A percentile compares a stretch with the other conserved stretches of the same genome.
These are phyloP conservation scores for Arthroderma sp. DNA, from an alignment of 2,329 filamentous ascomycete genomes.

Conservation along the genomic window DNA sequence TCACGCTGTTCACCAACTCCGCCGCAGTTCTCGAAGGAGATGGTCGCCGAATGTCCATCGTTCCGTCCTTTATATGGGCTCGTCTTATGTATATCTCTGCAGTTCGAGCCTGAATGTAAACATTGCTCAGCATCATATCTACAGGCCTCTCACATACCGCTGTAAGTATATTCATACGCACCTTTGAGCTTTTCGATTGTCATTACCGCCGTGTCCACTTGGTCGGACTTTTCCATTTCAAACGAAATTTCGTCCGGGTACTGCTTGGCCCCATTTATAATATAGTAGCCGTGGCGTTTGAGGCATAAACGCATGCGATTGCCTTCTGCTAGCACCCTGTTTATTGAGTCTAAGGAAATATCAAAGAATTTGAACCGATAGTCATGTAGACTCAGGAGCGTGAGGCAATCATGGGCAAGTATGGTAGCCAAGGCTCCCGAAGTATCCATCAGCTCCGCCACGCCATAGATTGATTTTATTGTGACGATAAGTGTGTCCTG, in stretches of 20 bases:
- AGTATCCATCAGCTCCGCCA: neutral
- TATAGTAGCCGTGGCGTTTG: neutral
- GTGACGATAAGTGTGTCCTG: neutral
- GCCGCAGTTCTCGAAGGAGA: neutral
- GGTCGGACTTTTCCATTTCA: neutral
- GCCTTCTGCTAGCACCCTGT: neutral
- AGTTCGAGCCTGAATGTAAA: neutral
- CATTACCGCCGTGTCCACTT: neutral
- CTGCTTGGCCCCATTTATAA: neutral
- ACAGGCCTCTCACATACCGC: neutral
- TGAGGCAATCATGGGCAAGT: neutral
- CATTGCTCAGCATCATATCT: neutral
- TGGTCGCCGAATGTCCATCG: neutral
- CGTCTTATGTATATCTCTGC: neutral
- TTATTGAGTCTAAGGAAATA: slow-evolving; percentile 1
- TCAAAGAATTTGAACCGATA: slow-evolving; percentile 4
- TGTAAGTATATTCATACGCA: neutral
- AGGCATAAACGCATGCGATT: neutral
- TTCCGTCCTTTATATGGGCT: neutral
- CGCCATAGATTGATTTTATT: neutral
- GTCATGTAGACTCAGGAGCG: neutral
- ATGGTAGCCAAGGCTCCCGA: neutral
- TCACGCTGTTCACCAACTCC: neutral
- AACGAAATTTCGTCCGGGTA: neutral
- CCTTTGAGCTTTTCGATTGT: neutral